Percentiles rank a stretch among this genome's conserved stretches.
Conservation (phyloP, 257 asterid species). For the Primulina huaijiensis region DNA sequence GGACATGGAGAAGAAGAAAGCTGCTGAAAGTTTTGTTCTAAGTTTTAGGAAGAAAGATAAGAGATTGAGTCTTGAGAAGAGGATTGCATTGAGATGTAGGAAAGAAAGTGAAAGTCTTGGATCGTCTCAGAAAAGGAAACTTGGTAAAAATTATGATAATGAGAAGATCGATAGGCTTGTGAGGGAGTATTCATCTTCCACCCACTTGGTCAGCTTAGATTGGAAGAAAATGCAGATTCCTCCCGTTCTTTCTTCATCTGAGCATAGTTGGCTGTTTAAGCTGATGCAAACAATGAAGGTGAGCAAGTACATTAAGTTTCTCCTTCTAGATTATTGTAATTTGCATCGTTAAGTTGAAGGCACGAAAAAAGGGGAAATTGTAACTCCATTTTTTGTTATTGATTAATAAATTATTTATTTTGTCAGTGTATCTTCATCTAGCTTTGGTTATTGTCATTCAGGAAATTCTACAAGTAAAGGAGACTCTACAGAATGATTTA, state of each 20-base stretch:
- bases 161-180: slow-evolving; percentile 62
- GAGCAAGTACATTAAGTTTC: slow-evolving; percentile 17
- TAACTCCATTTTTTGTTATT: background rate
- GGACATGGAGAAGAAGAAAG: slow-evolving; percentile 29
- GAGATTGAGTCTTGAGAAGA: slow-evolving; percentile 71
- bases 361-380: background rate
- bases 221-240: slow-evolving; percentile 94
- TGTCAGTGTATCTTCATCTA: slow-evolving; percentile 18
- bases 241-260: slow-evolving; percentile 75
- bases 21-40: slow-evolving; percentile 38
- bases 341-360: background rate
- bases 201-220: slow-evolving; percentile 56
- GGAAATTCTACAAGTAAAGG: slow-evolving; percentile 70
- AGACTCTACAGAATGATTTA: slow-evolving; percentile 52
- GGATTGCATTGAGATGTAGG: slow-evolving; percentile 50
- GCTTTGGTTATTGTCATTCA: slow-evolving; percentile 28
- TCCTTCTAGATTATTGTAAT: background rate
- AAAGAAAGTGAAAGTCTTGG: slow-evolving; percentile 41
- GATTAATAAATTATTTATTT: background rate
- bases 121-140: slow-evolving; percentile 27
- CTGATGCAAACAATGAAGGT: slow-evolving; percentile 92
- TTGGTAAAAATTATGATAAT: slow-evolving; percentile 33
- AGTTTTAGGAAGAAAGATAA: slow-evolving; percentile 46
- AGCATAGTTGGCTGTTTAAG: slow-evolving; percentile 71
- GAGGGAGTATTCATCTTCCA: slow-evolving; percentile 61